Percentiles rank a stretch among this genome's conserved stretches.
These are phyloP conservation scores for Teratosphaeria gauchensis DNA, from an alignment of 2,329 filamentous ascomycete species.

Conservation along the genomic window DNA sequence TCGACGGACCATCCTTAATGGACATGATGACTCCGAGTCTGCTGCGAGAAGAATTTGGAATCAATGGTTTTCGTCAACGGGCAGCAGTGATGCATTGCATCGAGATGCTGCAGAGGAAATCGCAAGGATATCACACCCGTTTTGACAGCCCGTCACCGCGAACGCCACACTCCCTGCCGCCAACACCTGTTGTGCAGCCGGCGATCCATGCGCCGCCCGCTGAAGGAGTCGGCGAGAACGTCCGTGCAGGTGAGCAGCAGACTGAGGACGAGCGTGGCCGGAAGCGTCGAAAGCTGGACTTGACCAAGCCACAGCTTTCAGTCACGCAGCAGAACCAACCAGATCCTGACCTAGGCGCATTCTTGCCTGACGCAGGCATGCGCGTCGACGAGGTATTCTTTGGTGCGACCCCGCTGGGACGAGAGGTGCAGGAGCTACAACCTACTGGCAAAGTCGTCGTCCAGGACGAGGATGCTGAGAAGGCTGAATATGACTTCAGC, in stretches of 20 bases:
- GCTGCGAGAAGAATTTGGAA: constrained; percentile 46
- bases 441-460: constrained; percentile 7
- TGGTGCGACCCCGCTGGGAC: constrained; percentile 17
- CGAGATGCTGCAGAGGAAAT: constrained; percentile 39
- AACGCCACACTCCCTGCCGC: constrained; percentile 3
- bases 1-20: constrained; percentile 58
- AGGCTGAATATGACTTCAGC: constrained; percentile 13
- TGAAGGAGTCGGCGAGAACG: constrained; percentile 7
- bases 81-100: constrained; percentile 51
- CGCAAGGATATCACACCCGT: constrained; percentile 2
- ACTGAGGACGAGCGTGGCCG: constrained; percentile 20
- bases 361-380: constrained; percentile 12
- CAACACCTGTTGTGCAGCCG: constrained; percentile 1
- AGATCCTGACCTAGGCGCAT: constrained; percentile 2
- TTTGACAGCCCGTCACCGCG: not conserved
- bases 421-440: constrained; percentile 10
- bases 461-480: constrained; percentile 7
- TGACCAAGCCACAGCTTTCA: constrained; percentile 2
- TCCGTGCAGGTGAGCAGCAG: constrained; percentile 17
- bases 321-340: not conserved
- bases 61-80: constrained; percentile 50
- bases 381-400: constrained; percentile 28
- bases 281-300: constrained; percentile 26
- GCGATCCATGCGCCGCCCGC: constrained; percentile 1
- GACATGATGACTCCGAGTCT: constrained; percentile 42